These are phyloP conservation scores for Lathyrus aphaca DNA, from an alignment of 306 rosid genomes.

Conservation along the genomic window DNA sequence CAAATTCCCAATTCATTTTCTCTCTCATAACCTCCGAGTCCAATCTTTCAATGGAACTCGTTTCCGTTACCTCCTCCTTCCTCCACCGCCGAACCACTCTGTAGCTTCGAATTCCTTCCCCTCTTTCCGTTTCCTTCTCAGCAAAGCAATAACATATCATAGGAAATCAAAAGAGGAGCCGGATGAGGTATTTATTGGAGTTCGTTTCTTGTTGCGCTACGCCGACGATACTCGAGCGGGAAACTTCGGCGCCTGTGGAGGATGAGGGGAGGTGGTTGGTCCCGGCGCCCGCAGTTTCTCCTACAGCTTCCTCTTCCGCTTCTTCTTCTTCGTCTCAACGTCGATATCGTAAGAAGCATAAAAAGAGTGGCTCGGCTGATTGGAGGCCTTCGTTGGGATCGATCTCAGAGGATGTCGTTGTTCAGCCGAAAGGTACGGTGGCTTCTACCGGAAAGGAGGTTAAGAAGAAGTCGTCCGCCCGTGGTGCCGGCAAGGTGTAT, in stretches of 20 bases:
- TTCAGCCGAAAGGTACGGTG: neutral
- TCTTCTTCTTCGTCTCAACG: neutral
- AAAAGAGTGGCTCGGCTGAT: constrained; percentile 19
- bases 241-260: neutral
- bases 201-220: constrained; percentile 55
- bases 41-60: neutral
- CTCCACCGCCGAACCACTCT: neutral
- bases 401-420: constrained; percentile 53
- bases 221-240: neutral
- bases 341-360: constrained; percentile 15
- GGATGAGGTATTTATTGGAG: constrained; percentile 56
- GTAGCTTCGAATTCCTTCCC: neutral
- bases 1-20: neutral
- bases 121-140: neutral
- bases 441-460: neutral
- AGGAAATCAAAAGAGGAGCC: neutral
- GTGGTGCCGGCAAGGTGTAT: constrained; percentile 11
- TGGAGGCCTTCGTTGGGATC: constrained; percentile 72
- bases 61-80: neutral
- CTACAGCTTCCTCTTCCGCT: neutral
- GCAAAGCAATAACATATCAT: no score
- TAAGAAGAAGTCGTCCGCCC: constrained; percentile 16
- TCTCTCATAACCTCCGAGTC: neutral
- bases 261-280: constrained; percentile 49
- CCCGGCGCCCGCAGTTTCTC: neutral